Evolutionary conservation across 2,329 filamentous ascomycete species (phyloP), one percentile per base, ranked within the genome.

Genomic region (Penicillium expansum): DNA sequence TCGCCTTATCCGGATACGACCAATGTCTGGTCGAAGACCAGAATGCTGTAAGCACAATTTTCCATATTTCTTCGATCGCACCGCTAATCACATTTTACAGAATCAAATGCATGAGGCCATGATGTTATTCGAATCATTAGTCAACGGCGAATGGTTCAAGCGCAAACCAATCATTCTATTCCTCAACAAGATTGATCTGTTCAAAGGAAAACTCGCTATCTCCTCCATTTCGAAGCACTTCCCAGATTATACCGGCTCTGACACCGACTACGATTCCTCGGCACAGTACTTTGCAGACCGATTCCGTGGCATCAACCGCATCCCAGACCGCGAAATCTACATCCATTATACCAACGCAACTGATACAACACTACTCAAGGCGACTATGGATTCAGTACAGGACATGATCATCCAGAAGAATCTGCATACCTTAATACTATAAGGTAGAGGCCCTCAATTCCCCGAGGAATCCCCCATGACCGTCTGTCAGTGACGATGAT

Each of bases 1-100:
- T 96, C 51, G 92, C 93, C 47, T 92, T 97, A 67, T 96, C 92
- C 62, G 93, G 93, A 58, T 97, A 97, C 74, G 93, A 97, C 71
- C 94, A 97, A 75, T 96, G 92, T 69, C 79, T 97, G 48, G 91
- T 97, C 4, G 93, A 97, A 77, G 93, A 97, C 74, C 92, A 96
- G 76, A 94, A 96, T 73, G 92, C 92, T 62, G 92, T 96, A 82
- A 79, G 91, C 80, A n/a, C 27, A 5, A 18, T 48, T 11, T 48
- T 22, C 29, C 20, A 18, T 18, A 33, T 18, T 9, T 48, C 3
- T 16, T 48, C 29, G 33, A 18, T 38, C 16, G 5, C 50, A 35
- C 48, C 32, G 38, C 53, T 56, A 51, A 56, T 45, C 67, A 51
- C 7, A 5, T 37, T 22, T 35, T 27, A 37, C 63, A 92, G 89